Base-by-base conservation (phyloP, 2,329 filamentous ascomycete genomes). In the Trematosphaeria pertusa region DNA sequence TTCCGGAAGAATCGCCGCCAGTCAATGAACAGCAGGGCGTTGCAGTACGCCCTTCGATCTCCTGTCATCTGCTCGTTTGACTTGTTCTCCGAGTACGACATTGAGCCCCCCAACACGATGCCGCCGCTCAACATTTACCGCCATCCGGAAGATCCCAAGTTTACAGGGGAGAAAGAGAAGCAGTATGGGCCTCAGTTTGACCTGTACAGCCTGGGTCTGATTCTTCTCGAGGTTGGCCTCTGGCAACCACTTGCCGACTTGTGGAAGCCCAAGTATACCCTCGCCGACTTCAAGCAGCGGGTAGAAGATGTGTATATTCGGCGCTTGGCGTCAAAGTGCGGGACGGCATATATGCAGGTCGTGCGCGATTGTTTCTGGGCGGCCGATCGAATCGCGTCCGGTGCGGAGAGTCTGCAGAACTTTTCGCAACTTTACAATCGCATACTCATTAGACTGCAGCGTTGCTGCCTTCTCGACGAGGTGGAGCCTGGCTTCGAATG, bases 1-100 rank as follows among this genome's bases (percentile, higher is more conserved):
- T 85, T 85, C 43, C 60, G 57, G 22, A 73, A 72, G 52, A 65
- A 56, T 43, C 76, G 78, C 78, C 61, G 65, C 37, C 75, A 79
- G 34, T 72, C 75, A 66, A 14, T 70, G 69, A 37, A 77, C 72
- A 15, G 72, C 67, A 77, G 33, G 50, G 66, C 65, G 6, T 38
- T 70, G 21, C 62, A 72, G 37, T 73, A 65, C 12, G 85, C 89
- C 45, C 78, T 91, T 37, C 79, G 87, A 17, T 79, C 84, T 7
- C 88, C 88, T 2, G 79, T 89, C 3, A 74, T 91, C 33, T 87
- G 87, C 1, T 87, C 87, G 0, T 92, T 90, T 57, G 88, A 92
- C 54, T 71, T 91, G 3, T 93, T 92, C 62, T 84, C 81, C 4
- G 78, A 79, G 42, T 77, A 71, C 53, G 74, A 73, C 37, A 77